These are phyloP conservation scores for Fusarium miscanthi DNA, from an alignment of 2,329 filamentous ascomycete genomes.

Conservation along the genomic window DNA sequence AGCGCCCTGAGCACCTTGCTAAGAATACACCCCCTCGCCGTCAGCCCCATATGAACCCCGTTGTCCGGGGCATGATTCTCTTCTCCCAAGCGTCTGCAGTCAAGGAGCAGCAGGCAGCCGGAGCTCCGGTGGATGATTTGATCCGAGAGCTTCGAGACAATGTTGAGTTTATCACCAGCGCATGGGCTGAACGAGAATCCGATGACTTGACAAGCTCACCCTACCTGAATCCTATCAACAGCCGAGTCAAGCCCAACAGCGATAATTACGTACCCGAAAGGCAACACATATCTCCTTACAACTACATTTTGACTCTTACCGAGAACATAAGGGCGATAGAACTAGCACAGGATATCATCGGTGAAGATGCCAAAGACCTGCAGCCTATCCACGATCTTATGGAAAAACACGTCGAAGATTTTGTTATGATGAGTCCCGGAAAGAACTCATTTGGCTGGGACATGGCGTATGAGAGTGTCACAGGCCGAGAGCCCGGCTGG, in stretches of 20 bases:
- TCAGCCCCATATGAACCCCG: conserved; percentile 42
- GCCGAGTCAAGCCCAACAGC: conserved; percentile 20
- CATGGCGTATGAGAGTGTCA: conserved; percentile 42
- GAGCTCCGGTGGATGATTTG: conserved; percentile 40
- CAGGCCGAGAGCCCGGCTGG: conserved; percentile 48
- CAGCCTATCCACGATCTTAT: conserved; percentile 54
- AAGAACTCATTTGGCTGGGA: conserved; percentile 36
- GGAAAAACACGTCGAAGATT: conserved; percentile 51
- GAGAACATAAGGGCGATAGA: conserved; percentile 57
- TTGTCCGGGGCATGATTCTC: conserved; percentile 48
- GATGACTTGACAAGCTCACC: conserved; percentile 33
- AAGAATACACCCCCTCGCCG: conserved; percentile 24
- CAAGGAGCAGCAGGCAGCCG: conserved; percentile 42
- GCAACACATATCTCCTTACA: conserved; percentile 36
- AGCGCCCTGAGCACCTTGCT: conserved; percentile 55
- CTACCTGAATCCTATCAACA: conserved; percentile 45
- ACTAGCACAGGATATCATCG: conserved; percentile 56
- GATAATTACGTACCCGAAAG: neutral
- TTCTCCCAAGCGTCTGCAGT: conserved; percentile 45
- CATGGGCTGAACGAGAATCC: conserved; percentile 41
- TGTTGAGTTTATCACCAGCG: conserved; percentile 40
- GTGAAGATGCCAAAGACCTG: conserved; percentile 47
- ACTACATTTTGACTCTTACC: conserved; percentile 45
- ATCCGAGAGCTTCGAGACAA: conserved; percentile 46
- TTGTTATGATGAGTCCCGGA: conserved; percentile 31